Evolutionary conservation across 75 land plant species (phyloP), one percentile per base, ranked within the genome.

Genomic region (Adiantum capillusveneris): DNA sequence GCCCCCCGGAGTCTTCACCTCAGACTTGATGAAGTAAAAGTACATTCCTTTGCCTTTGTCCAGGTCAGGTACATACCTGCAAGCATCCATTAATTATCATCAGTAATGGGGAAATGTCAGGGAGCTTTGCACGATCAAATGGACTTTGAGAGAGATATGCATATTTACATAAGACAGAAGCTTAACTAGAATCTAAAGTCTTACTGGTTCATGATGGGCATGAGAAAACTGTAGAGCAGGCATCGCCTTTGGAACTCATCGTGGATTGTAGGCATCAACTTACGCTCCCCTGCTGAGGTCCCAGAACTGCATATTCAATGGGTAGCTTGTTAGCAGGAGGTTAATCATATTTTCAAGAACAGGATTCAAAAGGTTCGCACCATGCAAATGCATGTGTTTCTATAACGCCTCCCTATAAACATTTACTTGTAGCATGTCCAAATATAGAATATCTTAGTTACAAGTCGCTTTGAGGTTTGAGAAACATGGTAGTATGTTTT

Each of bases 141-240:
- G n/a, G 31, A 55, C 31, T 9, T 28, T 5, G 31, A 55, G 25
- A 11, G n/a, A 17, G 2, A 25, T 24, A 24, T 30, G 22, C 25
- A 19, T 11, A 19, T 24, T 24, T 3, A 16, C 57, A 59, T 22
- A 27, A 29, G 0, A 24, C 25, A 30, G 0, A 17, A 24, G 25
- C 31, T 16, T 48, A 59, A 31, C 39, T n/a, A 26, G 2, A 53
- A n/a, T n/a, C n/a, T n/a, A n/a, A n/a, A n/a, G n/a, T n/a, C 82
- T 79, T 57, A 86, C 91, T 80, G 64, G 69, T 87, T 83, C 84
- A 87, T 87, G 25, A 87, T 81, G 0, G 91, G 87, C 79, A 76
- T 75, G 57, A 87, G 87, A 60, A 87, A 84, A 55, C 75, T 75
- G 68, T 75, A 83, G n/a, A 83, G 65, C 0, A 62, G 36, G 62